These are phyloP conservation scores for Aspergillus udagawae DNA, from an alignment of 2,329 filamentous ascomycete species.

Conservation along the genomic window DNA sequence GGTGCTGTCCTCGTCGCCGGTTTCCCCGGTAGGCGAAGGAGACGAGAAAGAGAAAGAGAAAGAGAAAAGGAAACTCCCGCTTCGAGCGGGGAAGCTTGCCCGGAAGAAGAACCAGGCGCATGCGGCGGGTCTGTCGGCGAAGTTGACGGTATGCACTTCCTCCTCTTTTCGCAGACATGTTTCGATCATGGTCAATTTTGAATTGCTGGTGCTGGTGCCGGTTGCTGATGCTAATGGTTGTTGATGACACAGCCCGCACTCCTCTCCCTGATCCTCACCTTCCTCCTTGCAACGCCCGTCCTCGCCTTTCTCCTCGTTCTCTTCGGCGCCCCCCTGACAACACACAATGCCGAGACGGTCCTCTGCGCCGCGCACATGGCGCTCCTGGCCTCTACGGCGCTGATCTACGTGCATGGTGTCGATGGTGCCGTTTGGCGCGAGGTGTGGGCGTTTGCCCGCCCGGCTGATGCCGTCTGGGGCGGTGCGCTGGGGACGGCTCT, in stretches of 20 bases:
- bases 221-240: not conserved
- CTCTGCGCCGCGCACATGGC: constrained; percentile 79
- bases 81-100: constrained; percentile 17
- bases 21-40: constrained; percentile 4
- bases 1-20: constrained; percentile 16
- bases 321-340: constrained; percentile 86
- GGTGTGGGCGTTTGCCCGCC: constrained; percentile 63
- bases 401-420: constrained; percentile 83
- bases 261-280: constrained; percentile 58
- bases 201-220: no score
- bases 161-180: not conserved
- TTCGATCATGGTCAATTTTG: no score
- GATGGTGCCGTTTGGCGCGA: constrained; percentile 67
- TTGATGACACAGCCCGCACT: constrained; percentile 62
- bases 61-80: constrained; percentile 6
- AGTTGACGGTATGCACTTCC: constrained; percentile 21
- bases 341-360: constrained; percentile 71
- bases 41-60: constrained; percentile 3
- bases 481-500: constrained; percentile 71
- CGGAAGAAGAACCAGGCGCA: constrained; percentile 14
- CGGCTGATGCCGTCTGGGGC: constrained; percentile 81
- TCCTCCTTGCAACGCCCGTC: constrained; percentile 53
- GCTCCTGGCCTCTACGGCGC: constrained; percentile 69
- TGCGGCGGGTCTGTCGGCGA: constrained; percentile 13
- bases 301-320: constrained; percentile 67